phyloP scores from a whole-genome alignment of 2,329 filamentous ascomycete species.

The Trichoderma polysporum region DNA sequence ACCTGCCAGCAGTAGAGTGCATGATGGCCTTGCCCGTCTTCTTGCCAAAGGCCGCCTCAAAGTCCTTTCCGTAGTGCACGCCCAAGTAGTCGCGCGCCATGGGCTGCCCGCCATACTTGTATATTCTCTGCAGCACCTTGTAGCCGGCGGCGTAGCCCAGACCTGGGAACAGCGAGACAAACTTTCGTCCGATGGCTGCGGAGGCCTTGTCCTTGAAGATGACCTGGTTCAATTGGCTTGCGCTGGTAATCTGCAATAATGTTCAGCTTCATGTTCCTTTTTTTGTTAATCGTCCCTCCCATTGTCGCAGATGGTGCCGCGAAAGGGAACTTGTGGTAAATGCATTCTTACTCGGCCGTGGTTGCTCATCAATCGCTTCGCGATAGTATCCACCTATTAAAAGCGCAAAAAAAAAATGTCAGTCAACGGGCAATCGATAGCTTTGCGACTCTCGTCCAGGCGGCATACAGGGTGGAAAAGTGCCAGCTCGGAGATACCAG shows the following conservation, averaged over 20 bases:
- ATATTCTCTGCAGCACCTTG: constrained; percentile 94
- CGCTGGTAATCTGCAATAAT: constrained; percentile 33
- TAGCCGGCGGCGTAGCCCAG: constrained; percentile 97
- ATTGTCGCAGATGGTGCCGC: not conserved
- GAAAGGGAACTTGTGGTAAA: not conserved
- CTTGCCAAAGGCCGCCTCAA: constrained; percentile 88
- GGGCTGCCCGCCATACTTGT: constrained; percentile 98
- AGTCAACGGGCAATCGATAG: not conserved
- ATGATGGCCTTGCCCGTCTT: constrained; percentile 98
- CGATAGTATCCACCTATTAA: constrained; percentile 86
- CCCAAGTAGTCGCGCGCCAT: constrained; percentile 88
- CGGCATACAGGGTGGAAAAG: constrained; percentile 81
- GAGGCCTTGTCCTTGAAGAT: constrained; percentile 88
- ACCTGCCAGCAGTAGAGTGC: constrained; percentile 94
- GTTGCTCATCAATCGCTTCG: constrained; percentile 99
- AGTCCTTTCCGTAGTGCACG: constrained; percentile 74
- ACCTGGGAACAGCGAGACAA: constrained; percentile 94
- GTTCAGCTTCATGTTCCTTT: constrained; percentile 25
- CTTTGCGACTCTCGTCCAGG: not conserved
- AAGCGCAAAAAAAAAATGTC: not conserved
- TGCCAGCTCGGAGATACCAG: constrained; percentile 88
- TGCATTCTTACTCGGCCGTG: constrained; percentile 65
- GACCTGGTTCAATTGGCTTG: constrained; percentile 75
- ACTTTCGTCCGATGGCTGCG: constrained; percentile 71
- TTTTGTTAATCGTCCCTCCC: not conserved